Conservation (phyloP, 139 green algal genomes). For the Micromonas pusilla region DNA sequence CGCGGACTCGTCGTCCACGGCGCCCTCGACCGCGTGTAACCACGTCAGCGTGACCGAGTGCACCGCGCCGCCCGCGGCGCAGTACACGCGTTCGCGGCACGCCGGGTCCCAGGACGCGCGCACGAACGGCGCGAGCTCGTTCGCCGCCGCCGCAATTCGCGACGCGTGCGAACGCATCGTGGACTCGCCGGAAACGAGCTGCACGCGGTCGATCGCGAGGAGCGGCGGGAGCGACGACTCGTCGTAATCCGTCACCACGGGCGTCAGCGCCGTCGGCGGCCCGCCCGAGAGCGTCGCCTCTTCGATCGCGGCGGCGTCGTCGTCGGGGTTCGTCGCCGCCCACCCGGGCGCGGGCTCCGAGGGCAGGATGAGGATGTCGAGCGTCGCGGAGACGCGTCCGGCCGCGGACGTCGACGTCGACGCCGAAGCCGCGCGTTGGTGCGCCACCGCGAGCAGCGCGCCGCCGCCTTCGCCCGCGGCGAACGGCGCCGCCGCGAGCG, state of each 20-base stretch:
- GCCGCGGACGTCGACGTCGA: background rate
- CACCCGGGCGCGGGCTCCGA: background rate
- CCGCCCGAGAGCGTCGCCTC: too few species aligned
- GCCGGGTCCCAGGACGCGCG: background rate
- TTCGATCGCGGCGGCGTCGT: background rate
- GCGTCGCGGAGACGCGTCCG: background rate
- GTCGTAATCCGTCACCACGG: background rate
- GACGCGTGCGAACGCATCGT: background rate
- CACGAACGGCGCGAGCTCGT: background rate
- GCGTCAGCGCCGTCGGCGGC: background rate
- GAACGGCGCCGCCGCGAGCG: background rate
- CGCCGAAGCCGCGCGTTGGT: background rate
- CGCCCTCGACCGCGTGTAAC: background rate
- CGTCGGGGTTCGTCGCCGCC: background rate
- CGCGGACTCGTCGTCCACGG: slow-evolving; percentile 1
- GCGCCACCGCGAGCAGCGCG: background rate
- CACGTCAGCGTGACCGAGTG: background rate
- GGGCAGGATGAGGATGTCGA: background rate
- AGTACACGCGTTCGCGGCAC: background rate
- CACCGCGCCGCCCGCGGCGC: background rate
- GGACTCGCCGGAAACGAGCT: background rate
- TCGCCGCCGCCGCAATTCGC: background rate
- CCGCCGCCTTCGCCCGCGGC: background rate
- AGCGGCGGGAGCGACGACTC: background rate
- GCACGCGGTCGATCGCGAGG: background rate